A percentile compares a stretch with the other conserved stretches of the same genome.
Evolutionary conservation across 306 rosid species (phyloP).

Genomic region (barrel medic (Medicago truncatula)): MtrunA17r5.0-ANR NC_053047.1:11100501-11101000

Average conservation of each 20-base stretch:
- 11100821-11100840: background rate
- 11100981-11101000: background rate
- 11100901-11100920: background rate
- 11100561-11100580: conserved; percentile 3
- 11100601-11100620: background rate
- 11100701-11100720: background rate
- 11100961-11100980: conserved; percentile 7
- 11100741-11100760: background rate
- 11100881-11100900: background rate
- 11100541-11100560: background rate
- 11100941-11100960: background rate
- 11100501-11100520: background rate
- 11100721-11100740: background rate
- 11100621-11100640: background rate
- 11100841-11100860: background rate
- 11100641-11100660: background rate
- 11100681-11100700: background rate
- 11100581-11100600: background rate
- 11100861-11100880: no score
- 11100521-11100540: background rate
- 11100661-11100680: background rate
- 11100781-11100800: background rate
- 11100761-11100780: background rate
- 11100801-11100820: background rate
- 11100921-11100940: background rate